These are phyloP conservation scores for Zasmidium angulare DNA, from an alignment of 2,329 filamentous ascomycete species.

Conservation along the genomic window DNA sequence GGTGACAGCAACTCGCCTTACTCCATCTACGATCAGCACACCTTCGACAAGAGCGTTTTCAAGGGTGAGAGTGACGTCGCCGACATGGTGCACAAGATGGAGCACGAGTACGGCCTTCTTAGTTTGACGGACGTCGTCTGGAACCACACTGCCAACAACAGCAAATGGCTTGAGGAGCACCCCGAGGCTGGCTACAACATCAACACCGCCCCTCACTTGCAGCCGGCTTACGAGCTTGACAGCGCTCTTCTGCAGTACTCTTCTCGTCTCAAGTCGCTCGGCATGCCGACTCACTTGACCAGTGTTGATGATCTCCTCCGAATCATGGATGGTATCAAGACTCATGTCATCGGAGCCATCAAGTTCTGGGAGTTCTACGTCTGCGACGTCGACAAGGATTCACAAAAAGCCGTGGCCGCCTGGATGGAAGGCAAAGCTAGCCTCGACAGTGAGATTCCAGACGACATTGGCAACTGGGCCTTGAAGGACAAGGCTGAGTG, in stretches of 20 bases:
- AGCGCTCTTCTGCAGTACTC: slow-evolving; percentile 67
- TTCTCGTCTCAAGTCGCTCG: slow-evolving; percentile 62
- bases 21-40: slow-evolving; percentile 89
- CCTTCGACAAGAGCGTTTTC: slow-evolving; percentile 80
- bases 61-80: slow-evolving; percentile 80
- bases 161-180: slow-evolving; percentile 88
- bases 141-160: slow-evolving; percentile 97
- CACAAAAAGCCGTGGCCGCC: slow-evolving; percentile 65
- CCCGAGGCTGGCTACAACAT: slow-evolving; percentile 96
- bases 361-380: slow-evolving; percentile 94
- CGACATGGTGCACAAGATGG: slow-evolving; percentile 75
- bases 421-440: slow-evolving; percentile 66
- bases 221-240: slow-evolving; percentile 72
- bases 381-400: slow-evolving; percentile 72
- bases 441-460: slow-evolving; percentile 54
- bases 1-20: slow-evolving; percentile 94
- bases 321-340: slow-evolving; percentile 83
- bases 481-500: slow-evolving; percentile 63
- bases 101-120: slow-evolving; percentile 78
- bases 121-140: slow-evolving; percentile 95
- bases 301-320: slow-evolving; percentile 69
- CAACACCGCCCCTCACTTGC: slow-evolving; percentile 75
- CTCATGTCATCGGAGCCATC: slow-evolving; percentile 72
- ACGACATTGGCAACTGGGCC: slow-evolving; percentile 56
- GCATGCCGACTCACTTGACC: slow-evolving; percentile 73